Percentiles rank a stretch among this genome's conserved stretches.
These are phyloP conservation scores for Purpureocillium lavendulum DNA, from an alignment of 2,329 filamentous ascomycete genomes.

Conservation along the genomic window DNA sequence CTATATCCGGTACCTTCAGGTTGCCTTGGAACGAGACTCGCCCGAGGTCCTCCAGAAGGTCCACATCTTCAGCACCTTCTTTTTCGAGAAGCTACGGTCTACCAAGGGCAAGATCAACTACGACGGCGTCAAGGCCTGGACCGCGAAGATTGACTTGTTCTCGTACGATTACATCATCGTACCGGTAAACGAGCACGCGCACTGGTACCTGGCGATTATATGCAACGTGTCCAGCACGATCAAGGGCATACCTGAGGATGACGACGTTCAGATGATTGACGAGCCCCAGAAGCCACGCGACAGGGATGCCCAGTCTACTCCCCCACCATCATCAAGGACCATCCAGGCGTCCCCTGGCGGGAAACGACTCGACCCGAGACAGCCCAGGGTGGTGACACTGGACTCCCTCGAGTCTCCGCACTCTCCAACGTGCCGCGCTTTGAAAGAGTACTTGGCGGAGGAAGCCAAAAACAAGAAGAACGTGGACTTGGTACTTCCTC, in stretches of 20 bases:
- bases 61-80: slow-evolving; percentile 90
- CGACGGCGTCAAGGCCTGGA: slow-evolving; percentile 80
- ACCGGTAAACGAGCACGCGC: slow-evolving; percentile 76
- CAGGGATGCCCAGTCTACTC: background rate
- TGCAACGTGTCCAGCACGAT: slow-evolving; percentile 71
- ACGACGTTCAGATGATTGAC: slow-evolving; percentile 6
- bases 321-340: slow-evolving; percentile 2
- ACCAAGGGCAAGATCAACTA: slow-evolving; percentile 65
- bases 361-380: slow-evolving; percentile 29
- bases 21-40: slow-evolving; percentile 44
- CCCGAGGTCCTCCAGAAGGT: slow-evolving; percentile 54
- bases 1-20: slow-evolving; percentile 69
- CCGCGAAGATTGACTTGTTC: slow-evolving; percentile 75
- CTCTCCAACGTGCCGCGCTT: slow-evolving; percentile 50
- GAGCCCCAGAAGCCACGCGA: background rate
- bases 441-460: slow-evolving; percentile 69
- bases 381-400: slow-evolving; percentile 72
- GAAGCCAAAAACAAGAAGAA: slow-evolving; percentile 60
- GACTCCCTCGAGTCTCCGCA: slow-evolving; percentile 72
- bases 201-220: slow-evolving; percentile 95
- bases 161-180: slow-evolving; percentile 83
- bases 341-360: slow-evolving; percentile 1
- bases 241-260: slow-evolving; percentile 7
- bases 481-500: slow-evolving; percentile 26
- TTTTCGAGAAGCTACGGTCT: slow-evolving; percentile 70